Conservation (phyloP, 2,329 filamentous ascomycete species). For the Aspergillus carbonarius region DNA sequence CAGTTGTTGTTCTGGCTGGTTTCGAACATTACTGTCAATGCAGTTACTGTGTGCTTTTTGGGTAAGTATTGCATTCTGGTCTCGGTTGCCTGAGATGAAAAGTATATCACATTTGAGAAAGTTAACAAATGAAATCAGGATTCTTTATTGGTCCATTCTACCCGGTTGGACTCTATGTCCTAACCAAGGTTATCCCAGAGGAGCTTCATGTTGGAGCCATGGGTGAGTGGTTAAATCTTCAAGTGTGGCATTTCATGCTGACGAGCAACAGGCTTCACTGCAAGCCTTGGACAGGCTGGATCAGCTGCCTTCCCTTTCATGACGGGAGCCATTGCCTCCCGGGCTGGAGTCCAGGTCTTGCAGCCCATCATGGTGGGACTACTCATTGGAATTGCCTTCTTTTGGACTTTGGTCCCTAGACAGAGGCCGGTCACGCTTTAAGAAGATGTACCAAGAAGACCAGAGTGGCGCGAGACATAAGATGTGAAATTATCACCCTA, state of each 20-base stretch:
- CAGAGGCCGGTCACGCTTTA: conserved; percentile 9
- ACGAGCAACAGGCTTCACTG: conserved; percentile 21
- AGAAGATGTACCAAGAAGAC: background rate
- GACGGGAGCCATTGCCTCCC: conserved; percentile 25
- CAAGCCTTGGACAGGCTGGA: conserved; percentile 23
- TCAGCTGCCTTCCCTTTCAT: conserved; percentile 27
- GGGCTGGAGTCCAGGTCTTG: conserved; percentile 22
- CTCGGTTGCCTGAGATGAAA: background rate
- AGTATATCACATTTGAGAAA: background rate
- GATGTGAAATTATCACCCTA: background rate
- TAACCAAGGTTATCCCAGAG: conserved; percentile 22
- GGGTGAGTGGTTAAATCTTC: conserved; percentile 13
- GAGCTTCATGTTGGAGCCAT: conserved; percentile 26
- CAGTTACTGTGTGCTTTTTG: conserved; percentile 24
- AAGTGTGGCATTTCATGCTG: background rate
- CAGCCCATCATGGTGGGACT: conserved; percentile 28
- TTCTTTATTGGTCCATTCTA: conserved; percentile 29
- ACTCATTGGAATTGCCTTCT: conserved; percentile 21
- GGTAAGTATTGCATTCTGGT: conserved; percentile 12
- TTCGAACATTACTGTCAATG: conserved; percentile 22
- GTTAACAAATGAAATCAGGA: conserved; percentile 14
- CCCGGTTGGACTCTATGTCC: conserved; percentile 25
- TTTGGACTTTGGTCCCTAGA: conserved; percentile 23
- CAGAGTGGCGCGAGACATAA: background rate
- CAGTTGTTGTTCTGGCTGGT: conserved; percentile 26